Conservation (phyloP, 768 basidiomycete species). For the Boletus rex-veris region DNA sequence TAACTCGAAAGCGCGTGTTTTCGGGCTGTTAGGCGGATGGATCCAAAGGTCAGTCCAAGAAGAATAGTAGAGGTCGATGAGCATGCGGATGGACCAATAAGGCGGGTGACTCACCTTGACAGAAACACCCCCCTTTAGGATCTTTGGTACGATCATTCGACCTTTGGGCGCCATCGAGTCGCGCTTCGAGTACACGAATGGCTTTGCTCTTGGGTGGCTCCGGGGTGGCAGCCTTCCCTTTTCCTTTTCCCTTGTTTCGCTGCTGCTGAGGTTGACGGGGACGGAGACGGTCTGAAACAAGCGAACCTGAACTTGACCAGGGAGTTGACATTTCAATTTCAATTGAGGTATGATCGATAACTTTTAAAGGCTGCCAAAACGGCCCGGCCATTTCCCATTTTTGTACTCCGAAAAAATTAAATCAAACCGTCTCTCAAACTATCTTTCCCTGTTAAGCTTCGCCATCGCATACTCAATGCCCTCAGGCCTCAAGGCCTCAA, state of each 20-base stretch:
- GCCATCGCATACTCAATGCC: no score
- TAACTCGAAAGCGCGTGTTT: conserved; percentile 56
- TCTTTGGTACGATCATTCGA: conserved; percentile 42
- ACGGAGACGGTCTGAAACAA: conserved; percentile 56
- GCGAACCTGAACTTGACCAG: conserved; percentile 37
- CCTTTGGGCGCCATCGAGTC: conserved; percentile 39
- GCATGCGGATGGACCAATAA: not conserved
- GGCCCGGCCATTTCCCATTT: no score
- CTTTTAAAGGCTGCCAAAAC: no score
- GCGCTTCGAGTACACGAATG: conserved; percentile 45
- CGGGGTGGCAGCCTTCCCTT: conserved; percentile 36
- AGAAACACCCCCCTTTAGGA: conserved; percentile 66
- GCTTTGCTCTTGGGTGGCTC: conserved; percentile 45
- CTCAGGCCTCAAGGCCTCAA: no score
- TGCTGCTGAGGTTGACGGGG: conserved; percentile 25
- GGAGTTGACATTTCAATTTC: conserved; percentile 8
- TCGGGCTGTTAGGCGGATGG: conserved; percentile 40
- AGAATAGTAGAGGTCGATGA: not conserved
- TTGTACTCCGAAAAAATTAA: no score
- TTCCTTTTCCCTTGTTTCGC: conserved; percentile 31
- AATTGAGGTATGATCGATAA: not conserved
- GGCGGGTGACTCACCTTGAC: conserved; percentile 45
- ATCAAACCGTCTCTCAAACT: no score
- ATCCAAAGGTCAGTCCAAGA: not conserved
- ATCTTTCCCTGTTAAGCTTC: no score